Conservation (phyloP, 106 monocot species). For the Gastrodia elata region DNA sequence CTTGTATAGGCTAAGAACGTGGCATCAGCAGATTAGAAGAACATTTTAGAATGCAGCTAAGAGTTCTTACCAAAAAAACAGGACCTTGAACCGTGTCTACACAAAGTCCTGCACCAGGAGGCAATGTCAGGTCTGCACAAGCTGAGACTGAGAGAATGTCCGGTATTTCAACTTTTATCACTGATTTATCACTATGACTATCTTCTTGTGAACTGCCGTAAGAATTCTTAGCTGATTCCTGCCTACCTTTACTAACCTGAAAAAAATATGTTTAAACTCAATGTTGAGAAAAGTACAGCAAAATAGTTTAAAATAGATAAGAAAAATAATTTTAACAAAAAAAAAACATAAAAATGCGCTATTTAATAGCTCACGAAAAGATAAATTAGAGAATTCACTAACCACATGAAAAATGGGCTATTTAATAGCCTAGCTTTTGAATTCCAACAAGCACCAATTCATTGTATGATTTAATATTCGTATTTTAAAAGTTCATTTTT, state of each 20-base stretch:
- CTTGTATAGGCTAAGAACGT: not conserved
- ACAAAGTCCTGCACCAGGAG: slow-evolving; percentile 80
- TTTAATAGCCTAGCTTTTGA: no score
- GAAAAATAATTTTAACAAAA: no score
- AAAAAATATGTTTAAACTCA: not conserved
- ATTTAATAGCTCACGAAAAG: no score
- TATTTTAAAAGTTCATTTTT: no score
- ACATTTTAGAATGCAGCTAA: not conserved
- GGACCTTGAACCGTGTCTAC: slow-evolving; percentile 75
- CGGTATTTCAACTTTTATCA: slow-evolving; percentile 57
- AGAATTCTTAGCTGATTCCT: slow-evolving; percentile 27
- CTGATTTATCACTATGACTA: slow-evolving; percentile 25
- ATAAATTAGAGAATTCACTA: no score
- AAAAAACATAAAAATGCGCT: no score
- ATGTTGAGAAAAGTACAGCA: no score
- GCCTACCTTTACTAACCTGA: slow-evolving; percentile 46
- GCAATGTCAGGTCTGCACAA: slow-evolving; percentile 82
- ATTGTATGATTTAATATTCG: no score
- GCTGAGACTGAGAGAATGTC: slow-evolving; percentile 82
- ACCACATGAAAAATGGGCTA: no score
- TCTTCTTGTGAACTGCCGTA: slow-evolving; percentile 28
- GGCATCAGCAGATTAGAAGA: not conserved
- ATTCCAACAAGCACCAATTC: no score
- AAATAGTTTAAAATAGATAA: no score
- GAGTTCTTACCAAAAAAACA: slow-evolving; percentile 57